A percentile compares a stretch with the other conserved stretches of the same genome.
Evolutionary conservation across 176 grass and related monocot species (phyloP).

Genomic region (Pontederia crassipes): DNA sequence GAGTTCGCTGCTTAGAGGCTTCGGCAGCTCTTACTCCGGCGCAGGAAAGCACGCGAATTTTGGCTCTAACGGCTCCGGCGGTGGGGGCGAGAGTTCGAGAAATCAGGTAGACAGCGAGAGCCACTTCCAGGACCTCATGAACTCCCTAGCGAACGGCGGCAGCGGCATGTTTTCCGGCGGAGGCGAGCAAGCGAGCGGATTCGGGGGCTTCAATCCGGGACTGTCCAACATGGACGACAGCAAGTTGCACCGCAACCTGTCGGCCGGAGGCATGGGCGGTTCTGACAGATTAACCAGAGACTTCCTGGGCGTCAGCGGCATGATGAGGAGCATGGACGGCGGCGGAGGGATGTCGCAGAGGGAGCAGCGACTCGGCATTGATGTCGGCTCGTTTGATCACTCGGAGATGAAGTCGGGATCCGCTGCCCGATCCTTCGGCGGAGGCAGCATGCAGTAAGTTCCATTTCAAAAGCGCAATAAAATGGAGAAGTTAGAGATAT

Average conservation of each 20-base stretch:
- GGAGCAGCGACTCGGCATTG: constrained; percentile 8
- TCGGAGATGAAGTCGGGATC: constrained; percentile 10
- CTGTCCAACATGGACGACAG: neutral
- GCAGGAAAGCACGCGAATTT: neutral
- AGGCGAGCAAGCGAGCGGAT: neutral
- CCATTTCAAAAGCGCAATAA: neutral
- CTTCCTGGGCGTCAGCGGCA: constrained; percentile 8
- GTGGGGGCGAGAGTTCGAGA: constrained; percentile 3
- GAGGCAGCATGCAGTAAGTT: constrained; percentile 2
- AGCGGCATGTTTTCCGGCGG: neutral
- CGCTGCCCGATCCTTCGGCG: neutral
- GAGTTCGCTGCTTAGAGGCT: constrained; percentile 1
- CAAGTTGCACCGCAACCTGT: constrained; percentile 1
- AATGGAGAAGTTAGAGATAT: no score
- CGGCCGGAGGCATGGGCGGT: neutral
- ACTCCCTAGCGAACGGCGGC: constrained; percentile 6
- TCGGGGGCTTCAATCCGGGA: neutral
- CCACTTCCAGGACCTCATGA: constrained; percentile 11
- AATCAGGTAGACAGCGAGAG: neutral
- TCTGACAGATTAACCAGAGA: constrained; percentile 7
- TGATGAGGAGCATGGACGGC: constrained; percentile 7
- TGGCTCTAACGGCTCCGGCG: neutral
- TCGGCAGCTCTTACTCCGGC: neutral
- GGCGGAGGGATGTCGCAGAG: neutral
- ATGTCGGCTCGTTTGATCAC: neutral